Evolutionary conservation across 2,329 filamentous ascomycete genomes (phyloP).

Genomic region (Exophiala sp.): DNA sequence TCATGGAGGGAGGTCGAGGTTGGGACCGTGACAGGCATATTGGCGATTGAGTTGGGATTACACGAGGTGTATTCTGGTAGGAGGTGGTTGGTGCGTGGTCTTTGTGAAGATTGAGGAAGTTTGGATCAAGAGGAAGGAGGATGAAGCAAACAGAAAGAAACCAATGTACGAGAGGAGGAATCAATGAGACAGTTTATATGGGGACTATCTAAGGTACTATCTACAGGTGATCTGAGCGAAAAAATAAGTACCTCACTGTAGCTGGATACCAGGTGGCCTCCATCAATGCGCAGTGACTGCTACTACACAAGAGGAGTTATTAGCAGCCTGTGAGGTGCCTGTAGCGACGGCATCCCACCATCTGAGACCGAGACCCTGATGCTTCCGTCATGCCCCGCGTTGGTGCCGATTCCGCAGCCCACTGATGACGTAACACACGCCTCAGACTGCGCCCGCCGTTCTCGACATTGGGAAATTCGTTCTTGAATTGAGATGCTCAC

Average conservation of each 20-base stretch:
- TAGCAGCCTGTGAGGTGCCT: no score
- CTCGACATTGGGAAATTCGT: neutral
- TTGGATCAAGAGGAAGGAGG: neutral
- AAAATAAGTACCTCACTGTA: neutral
- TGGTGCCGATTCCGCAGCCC: neutral
- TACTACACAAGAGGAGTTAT: no score
- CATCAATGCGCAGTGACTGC: no score
- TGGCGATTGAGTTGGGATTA: constrained; percentile 8
- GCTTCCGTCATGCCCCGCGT: constrained; percentile 2
- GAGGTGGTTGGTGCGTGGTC: neutral
- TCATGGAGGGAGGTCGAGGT: constrained; percentile 32
- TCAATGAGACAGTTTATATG: neutral
- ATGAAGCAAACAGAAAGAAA: neutral
- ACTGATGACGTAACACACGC: constrained; percentile 5
- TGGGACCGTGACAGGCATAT: constrained; percentile 28
- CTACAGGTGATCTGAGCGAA: neutral
- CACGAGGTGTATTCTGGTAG: no score
- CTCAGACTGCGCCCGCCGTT: neutral
- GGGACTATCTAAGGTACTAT: neutral
- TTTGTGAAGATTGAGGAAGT: neutral
- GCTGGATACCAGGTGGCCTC: no score
- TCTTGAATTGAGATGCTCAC: no score
- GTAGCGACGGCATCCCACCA: no score
- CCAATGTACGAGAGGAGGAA: neutral
- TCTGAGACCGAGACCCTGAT: no score